Evolutionary conservation across 768 basidiomycete species (phyloP).

Genomic region (Scleroderma bovista): DNA sequence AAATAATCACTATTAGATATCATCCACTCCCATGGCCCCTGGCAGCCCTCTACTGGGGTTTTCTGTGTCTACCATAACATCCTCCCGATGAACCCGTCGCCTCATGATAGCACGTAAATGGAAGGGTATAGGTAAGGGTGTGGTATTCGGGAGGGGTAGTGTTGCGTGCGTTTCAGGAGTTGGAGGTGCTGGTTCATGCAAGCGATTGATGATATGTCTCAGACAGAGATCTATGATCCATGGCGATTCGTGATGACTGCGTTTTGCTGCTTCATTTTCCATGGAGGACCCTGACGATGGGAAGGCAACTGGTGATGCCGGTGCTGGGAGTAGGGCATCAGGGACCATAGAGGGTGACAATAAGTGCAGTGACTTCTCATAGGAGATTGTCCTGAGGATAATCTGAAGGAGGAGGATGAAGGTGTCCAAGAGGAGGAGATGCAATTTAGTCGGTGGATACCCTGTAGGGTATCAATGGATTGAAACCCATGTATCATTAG

Average conservation of each 20-base stretch:
- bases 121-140: slow-evolving; percentile 45
- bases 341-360: slow-evolving; percentile 36
- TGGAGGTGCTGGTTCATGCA: slow-evolving; percentile 49
- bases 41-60: slow-evolving; percentile 30
- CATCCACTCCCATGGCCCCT: slow-evolving; percentile 23
- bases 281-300: slow-evolving; percentile 19
- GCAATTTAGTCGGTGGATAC: slow-evolving; percentile 56
- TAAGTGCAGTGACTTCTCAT: slow-evolving; percentile 46
- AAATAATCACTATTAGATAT: slow-evolving; percentile 17
- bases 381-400: slow-evolving; percentile 61
- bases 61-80: slow-evolving; percentile 31
- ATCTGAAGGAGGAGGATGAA: slow-evolving; percentile 63
- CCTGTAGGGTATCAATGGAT: slow-evolving; percentile 29
- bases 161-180: slow-evolving; percentile 23
- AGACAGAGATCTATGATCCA: slow-evolving; percentile 64
- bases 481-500: background rate
- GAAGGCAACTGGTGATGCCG: slow-evolving; percentile 19
- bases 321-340: slow-evolving; percentile 34
- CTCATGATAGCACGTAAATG: slow-evolving; percentile 49
- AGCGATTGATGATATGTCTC: slow-evolving; percentile 45
- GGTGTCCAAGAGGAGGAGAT: slow-evolving; percentile 63
- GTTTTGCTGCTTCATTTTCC: slow-evolving; percentile 17
- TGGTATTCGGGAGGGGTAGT: slow-evolving; percentile 59
- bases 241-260: slow-evolving; percentile 27
- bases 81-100: slow-evolving; percentile 22